phyloP scores from a whole-genome alignment of 1,139 yeast genomes.

The Protomyces gravidus region DNA sequence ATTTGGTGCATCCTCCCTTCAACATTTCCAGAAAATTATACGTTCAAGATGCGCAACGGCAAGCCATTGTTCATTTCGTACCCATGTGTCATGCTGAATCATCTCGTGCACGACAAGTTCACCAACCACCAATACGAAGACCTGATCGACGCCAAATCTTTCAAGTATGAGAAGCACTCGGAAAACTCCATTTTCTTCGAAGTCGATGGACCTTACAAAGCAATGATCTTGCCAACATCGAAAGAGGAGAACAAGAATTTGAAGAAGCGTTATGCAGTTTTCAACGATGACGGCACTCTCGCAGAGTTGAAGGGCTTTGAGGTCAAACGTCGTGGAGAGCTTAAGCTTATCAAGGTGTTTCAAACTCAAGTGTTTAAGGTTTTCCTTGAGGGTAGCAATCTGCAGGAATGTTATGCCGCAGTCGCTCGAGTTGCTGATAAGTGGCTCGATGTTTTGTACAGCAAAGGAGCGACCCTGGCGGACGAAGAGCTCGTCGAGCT shows the following conservation, averaged over 20 bases:
- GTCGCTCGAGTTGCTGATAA: slow-evolving; percentile 92
- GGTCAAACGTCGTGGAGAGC: slow-evolving; percentile 92
- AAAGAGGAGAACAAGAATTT: slow-evolving; percentile 96
- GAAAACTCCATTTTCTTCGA: slow-evolving; percentile 96
- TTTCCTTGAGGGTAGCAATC: slow-evolving; percentile 75
- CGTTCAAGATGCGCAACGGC: slow-evolving; percentile 68
- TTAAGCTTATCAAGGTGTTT: slow-evolving; percentile 86
- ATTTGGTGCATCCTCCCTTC: slow-evolving; percentile 97
- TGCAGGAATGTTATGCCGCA: slow-evolving; percentile 76
- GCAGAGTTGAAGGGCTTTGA: slow-evolving; percentile 98
- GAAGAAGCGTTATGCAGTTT: slow-evolving; percentile 94
- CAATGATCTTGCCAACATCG: slow-evolving; percentile 95
- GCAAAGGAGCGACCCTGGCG: slow-evolving; percentile 79
- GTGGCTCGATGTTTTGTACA: slow-evolving; percentile 90
- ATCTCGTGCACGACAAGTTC: slow-evolving; percentile 81
- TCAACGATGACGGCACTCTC: slow-evolving; percentile 85
- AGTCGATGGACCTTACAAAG: slow-evolving; percentile 97
- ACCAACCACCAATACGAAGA: slow-evolving; percentile 95
- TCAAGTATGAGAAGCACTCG: slow-evolving; percentile 68
- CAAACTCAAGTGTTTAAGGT: slow-evolving; percentile 91
- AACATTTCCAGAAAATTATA: slow-evolving; percentile 85
- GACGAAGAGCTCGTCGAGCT: slow-evolving; percentile 91
- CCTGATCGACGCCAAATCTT: slow-evolving; percentile 61
- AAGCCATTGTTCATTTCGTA: slow-evolving; percentile 74
- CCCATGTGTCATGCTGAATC: slow-evolving; percentile 95